A percentile compares a stretch with the other conserved stretches of the same genome.
Conservation (phyloP, 2,329 filamentous ascomycete species). For the Cercospora berteroae region DNA sequence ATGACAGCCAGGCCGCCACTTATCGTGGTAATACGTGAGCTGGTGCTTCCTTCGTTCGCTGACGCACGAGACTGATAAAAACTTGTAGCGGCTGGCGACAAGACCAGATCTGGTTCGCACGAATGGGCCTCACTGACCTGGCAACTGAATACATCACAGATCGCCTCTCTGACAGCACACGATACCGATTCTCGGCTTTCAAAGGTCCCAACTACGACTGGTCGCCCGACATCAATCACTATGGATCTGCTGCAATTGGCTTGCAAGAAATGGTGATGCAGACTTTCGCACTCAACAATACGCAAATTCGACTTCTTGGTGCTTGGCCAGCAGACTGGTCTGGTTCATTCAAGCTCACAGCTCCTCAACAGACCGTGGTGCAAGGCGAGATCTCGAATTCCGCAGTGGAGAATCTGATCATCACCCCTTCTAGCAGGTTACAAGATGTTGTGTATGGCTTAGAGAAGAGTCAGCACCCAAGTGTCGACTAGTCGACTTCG, state of each 20-base stretch:
- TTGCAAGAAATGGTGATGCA: neutral
- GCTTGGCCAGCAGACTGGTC: neutral
- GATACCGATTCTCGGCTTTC: neutral
- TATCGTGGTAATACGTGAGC: neutral
- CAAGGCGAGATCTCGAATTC: neutral
- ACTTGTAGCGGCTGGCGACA: neutral
- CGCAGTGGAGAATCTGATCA: neutral
- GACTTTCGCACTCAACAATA: neutral
- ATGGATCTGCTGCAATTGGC: neutral
- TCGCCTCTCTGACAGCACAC: neutral
- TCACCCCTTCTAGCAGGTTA: neutral
- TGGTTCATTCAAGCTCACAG: neutral
- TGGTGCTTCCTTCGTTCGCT: neutral
- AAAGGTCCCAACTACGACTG: neutral
- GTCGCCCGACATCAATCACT: neutral
- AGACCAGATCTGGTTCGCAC: neutral
- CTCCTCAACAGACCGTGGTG: neutral
- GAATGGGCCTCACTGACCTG: neutral
- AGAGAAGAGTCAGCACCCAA: neutral
- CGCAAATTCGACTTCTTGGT: neutral
- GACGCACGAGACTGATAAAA: neutral
- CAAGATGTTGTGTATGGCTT: neutral
- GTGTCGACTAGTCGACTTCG: neutral
- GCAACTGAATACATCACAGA: neutral
- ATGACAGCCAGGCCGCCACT: neutral